phyloP scores from a whole-genome alignment of 768 basidiomycete genomes.

The Podaxis mareebaensis region DNA sequence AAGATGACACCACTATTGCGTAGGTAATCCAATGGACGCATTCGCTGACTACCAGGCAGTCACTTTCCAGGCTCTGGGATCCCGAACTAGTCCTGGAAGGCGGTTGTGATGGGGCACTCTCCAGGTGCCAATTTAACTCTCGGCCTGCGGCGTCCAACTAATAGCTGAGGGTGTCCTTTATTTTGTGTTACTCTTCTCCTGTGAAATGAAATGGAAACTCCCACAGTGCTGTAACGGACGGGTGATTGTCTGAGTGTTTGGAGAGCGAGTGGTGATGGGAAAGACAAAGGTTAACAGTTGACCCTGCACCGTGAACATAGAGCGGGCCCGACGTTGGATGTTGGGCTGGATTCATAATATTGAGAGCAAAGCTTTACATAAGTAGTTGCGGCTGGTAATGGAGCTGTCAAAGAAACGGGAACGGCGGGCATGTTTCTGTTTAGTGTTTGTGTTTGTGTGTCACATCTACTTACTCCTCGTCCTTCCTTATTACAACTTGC shows the following conservation, averaged over 20 bases:
- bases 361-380: not conserved
- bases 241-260: not conserved
- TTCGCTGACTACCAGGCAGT: no score
- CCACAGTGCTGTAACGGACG: not conserved
- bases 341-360: not conserved
- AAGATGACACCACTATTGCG: not conserved
- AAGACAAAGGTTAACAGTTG: not conserved
- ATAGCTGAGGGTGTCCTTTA: no score
- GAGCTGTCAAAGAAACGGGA: not conserved
- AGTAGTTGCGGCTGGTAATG: not conserved
- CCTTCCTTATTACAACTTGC: not conserved
- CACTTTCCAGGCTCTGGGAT: no score
- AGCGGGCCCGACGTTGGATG: not conserved
- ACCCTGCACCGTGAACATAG: not conserved
- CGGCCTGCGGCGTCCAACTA: no score
- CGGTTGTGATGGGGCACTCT: not conserved
- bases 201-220: not conserved
- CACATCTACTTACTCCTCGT: not conserved
- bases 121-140: not conserved
- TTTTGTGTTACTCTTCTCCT: not conserved
- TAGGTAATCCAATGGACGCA: not conserved
- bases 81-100: not conserved
- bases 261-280: not conserved
- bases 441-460: conserved; percentile 6
- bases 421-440: not conserved